Percentiles rank a stretch among this genome's conserved stretches.
phyloP scores from a whole-genome alignment of 352 stramenopile genomes.

The Phytopythium chamaehyphon region DNA sequence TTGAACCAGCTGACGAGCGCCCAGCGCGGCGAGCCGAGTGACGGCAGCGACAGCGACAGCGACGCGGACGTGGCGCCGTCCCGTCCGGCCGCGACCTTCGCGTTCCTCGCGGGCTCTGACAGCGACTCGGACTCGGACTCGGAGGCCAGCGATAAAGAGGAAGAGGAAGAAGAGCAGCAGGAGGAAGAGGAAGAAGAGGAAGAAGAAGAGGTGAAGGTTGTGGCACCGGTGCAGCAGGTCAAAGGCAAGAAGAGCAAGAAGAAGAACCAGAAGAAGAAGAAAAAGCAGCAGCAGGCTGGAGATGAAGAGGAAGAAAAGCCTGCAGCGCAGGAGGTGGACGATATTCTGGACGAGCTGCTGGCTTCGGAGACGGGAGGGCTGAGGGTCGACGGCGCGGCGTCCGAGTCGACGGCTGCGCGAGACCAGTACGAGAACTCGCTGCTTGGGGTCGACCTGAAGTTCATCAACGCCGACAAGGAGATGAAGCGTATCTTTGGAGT shows the following conservation, averaged over 20 bases:
- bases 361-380: slow-evolving; percentile 26
- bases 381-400: slow-evolving; percentile 15
- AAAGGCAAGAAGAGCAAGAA: slow-evolving; percentile 20
- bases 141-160: slow-evolving; percentile 23
- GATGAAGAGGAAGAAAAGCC: slow-evolving; percentile 22
- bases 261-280: slow-evolving; percentile 13
- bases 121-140: slow-evolving; percentile 54
- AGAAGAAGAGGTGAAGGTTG: slow-evolving; percentile 3
- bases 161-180: slow-evolving; percentile 12
- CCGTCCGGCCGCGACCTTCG: slow-evolving; percentile 59
- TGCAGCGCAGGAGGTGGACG: slow-evolving; percentile 51
- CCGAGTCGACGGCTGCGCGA: slow-evolving; percentile 16
- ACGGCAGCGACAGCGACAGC: slow-evolving; percentile 22
- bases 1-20: slow-evolving; percentile 30
- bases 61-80: slow-evolving; percentile 35
- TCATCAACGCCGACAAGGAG: slow-evolving; percentile 84
- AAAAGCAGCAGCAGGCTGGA: slow-evolving; percentile 8
- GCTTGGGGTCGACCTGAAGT: slow-evolving; percentile 60
- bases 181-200: slow-evolving; percentile 16
- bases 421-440: slow-evolving; percentile 53
- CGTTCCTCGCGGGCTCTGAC: slow-evolving; percentile 70
- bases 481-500: slow-evolving; percentile 89
- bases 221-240: slow-evolving; percentile 7
- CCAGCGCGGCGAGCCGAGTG: slow-evolving; percentile 6
- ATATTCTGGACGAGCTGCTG: slow-evolving; percentile 59